Evolutionary conservation across 306 rosid species (phyloP), one percentile per base, ranked within the genome.

Genomic region (Cajanus cajan): DNA sequence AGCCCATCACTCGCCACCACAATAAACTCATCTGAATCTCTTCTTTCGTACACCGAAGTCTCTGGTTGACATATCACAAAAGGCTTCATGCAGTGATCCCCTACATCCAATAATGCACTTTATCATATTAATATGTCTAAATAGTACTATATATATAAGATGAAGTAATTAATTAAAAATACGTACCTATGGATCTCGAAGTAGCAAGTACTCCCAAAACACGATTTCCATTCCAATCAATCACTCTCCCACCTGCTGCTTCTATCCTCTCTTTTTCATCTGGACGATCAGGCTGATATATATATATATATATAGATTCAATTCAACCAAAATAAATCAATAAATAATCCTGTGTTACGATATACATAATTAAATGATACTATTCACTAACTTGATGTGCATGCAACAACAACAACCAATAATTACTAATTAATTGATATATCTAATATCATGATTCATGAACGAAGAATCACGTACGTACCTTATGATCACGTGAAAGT

Each of bases 401-500:
- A 47, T 71, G 50, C 6, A 50, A 50, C 19, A 24, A 5, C 7
- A 55, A 21, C 62, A 8, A 43, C 16, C 3, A n/a, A n/a, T 50
- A n/a, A 50, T 0, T 4, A 1, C 31, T 39, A 24, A 15, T 14
- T 14, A 31, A 31, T 28, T 28, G 1, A 28, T 28, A 28, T 28
- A 28, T 28, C 31, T 28, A 28, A 28, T 28, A 28, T 28, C 31
- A 28, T 28, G 31, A 3, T 3, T 28, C 31, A 3, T 28, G 31
- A 28, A 28, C 3, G 31, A 28, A 28, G 1, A 28, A 1, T 28
- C 31, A 28, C 31, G 31, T 3, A 28, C 31, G 31, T 55, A 81
- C 96, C 93, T 85, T 86, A 63, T 89, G 96, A 81, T 89, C 96
- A 68, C 73, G 84, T 77, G 96, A 90, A 50, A 93, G 89, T 31